phyloP scores from a whole-genome alignment of 176 grass and related monocot species.

The Lolium multiflorum region DNA sequence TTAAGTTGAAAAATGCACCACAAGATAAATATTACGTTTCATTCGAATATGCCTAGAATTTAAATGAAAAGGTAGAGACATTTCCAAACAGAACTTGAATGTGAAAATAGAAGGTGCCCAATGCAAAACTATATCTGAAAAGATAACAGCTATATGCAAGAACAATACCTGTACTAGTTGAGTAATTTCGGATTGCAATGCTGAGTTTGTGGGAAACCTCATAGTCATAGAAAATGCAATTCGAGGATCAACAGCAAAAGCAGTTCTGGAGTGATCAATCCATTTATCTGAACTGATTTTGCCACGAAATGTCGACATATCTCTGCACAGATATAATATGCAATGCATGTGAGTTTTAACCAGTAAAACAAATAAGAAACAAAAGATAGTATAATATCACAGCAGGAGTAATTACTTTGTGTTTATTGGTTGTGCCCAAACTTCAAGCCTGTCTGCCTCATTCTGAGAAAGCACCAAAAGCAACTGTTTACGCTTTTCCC shows the following conservation, averaged over 20 bases:
- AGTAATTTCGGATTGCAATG: constrained; percentile 76
- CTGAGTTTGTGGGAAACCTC: constrained; percentile 88
- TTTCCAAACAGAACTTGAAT: constrained; percentile 34
- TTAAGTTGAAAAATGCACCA: constrained; percentile 19
- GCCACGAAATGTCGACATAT: constrained; percentile 67
- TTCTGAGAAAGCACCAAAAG: constrained; percentile 90
- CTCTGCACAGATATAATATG: constrained; percentile 62
- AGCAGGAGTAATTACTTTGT: constrained; percentile 67
- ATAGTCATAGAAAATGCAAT: constrained; percentile 71
- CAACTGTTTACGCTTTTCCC: constrained; percentile 90
- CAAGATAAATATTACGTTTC: constrained; percentile 6
- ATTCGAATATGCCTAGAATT: constrained; percentile 8
- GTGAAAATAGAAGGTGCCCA: constrained; percentile 18
- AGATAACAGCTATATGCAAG: constrained; percentile 30
- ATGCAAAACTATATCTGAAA: constrained; percentile 34
- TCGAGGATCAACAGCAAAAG: constrained; percentile 93
- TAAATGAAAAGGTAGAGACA: constrained; percentile 25
- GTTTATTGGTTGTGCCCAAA: constrained; percentile 97
- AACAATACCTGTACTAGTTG: constrained; percentile 89
- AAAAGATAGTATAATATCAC: constrained; percentile 28
- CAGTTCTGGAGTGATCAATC: constrained; percentile 89
- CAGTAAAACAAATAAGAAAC: constrained; percentile 40
- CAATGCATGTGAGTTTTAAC: constrained; percentile 22
- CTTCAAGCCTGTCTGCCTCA: constrained; percentile 96
- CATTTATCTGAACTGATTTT: constrained; percentile 97